Conservation (phyloP, 441 rosid genomes). For the Syzygium syzygioides region DNA sequence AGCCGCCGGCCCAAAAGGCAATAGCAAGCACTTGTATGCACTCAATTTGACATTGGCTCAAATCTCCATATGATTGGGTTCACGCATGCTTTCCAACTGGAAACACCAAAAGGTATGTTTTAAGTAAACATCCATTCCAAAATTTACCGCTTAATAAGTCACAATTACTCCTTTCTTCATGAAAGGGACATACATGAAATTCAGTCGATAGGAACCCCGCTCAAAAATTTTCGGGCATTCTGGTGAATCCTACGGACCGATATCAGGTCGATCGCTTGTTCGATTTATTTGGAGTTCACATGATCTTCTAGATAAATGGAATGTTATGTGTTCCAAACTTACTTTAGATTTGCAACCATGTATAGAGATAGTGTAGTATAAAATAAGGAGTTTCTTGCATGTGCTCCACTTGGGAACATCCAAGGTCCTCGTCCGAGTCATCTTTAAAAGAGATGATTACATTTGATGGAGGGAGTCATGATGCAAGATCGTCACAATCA, state of each 20-base stretch:
- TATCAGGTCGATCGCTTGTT: background rate
- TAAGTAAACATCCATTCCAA: background rate
- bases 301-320: background rate
- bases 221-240: background rate
- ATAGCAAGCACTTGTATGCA: background rate
- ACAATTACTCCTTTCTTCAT: background rate
- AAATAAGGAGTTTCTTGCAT: background rate
- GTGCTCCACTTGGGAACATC: background rate
- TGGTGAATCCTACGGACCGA: background rate
- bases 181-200: background rate
- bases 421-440: background rate
- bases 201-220: background rate
- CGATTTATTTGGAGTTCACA: background rate
- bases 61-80: background rate
- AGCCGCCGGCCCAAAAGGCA: background rate
- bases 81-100: background rate
- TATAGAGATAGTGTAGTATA: background rate
- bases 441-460: background rate
- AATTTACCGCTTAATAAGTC: background rate
- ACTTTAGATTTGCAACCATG: background rate
- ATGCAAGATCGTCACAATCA: background rate
- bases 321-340: background rate
- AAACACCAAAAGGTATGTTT: background rate
- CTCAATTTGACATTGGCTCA: background rate
- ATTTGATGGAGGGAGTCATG: background rate